Base-by-base conservation (phyloP, 2,329 filamentous ascomycete species). In the Whalleya microplaca region DNA sequence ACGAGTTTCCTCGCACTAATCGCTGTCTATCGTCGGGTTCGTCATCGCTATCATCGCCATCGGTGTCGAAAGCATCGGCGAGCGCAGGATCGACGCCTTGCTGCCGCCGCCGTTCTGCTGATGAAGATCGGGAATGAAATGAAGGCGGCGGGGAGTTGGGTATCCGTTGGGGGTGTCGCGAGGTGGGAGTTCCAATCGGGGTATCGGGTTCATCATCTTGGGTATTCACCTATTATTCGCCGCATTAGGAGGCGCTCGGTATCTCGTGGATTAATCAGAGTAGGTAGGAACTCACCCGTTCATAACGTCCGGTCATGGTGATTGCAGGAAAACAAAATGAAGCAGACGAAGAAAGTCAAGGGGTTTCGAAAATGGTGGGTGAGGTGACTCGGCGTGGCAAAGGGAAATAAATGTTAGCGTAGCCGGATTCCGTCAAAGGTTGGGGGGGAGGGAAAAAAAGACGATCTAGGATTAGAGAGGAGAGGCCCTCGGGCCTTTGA, bases 1-100 rank as follows among this genome's bases (percentile, higher is more conserved):
- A 69, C 12, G 78, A 76, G 61, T 76, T 87, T 66, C 86, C 86
- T 65, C 90, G 87, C 79, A 97, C 93, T 67, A 98, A 76, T 64
- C 93, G 86, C 75, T 95, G 91, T 65, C 92, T 84, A 73, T 96
- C 92, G 72, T 96, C 91, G 55, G 84, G 80, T 56, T 89, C 88
- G 66, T 91, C 83, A 53, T 90, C 89, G 69, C 87, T 82, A 37
- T 67, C 89, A 59, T 89, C 91, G 60, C 88, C 89, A 64, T 89
- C 90, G 69, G 89, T 86, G 71, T 92, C 94, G 73, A 99, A 99
- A 0, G 95, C 92, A 71, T 98, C 94, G 66, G 91, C 91, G 14
- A 99, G 83, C n/a, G 91, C 88, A 59, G 89, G 82, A 67, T 96
- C 87, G 58, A 92, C 89, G 8, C 64, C 59, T 68, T 72, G 52